Conservation (phyloP, 2,329 filamentous ascomycete genomes). For the Sporothrix brasiliensis region DNA sequence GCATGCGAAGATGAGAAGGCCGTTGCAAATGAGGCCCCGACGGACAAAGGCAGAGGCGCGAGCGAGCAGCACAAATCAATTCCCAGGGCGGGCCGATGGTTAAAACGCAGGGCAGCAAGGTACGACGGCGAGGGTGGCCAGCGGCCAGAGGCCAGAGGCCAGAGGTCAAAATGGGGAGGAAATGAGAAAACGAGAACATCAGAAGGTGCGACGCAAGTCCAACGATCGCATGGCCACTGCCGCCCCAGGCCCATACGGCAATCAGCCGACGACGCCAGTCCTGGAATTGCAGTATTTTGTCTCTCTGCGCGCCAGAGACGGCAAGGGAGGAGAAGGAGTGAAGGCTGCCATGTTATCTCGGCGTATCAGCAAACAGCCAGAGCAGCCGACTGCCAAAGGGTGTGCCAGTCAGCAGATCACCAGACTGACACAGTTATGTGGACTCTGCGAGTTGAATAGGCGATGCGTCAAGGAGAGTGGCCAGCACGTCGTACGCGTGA, state of each 20-base stretch:
- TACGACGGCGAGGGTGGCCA: background rate
- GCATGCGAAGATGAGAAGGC: background rate
- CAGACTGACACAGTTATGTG: background rate
- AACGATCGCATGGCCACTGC: constrained; percentile 17
- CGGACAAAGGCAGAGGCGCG: background rate
- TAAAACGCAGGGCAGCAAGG: constrained; percentile 7
- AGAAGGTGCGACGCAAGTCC: background rate
- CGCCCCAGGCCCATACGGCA: background rate
- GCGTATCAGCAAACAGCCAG: background rate
- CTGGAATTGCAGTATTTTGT: background rate
- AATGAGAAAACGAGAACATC: background rate
- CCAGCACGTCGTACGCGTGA: constrained; percentile 2
- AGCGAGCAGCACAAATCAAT: constrained; percentile 22
- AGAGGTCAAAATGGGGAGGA: background rate
- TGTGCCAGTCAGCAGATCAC: background rate
- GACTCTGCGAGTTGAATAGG: background rate
- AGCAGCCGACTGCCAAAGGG: background rate
- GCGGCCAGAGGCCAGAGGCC: background rate
- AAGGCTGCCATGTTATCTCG: background rate
- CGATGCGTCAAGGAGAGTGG: background rate
- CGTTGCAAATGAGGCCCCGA: background rate
- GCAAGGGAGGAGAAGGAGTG: background rate
- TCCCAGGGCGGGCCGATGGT: constrained; percentile 4
- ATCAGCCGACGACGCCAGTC: constrained; percentile 18
- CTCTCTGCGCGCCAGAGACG: background rate